Percentiles rank a stretch among this genome's conserved stretches.
Evolutionary conservation across 208 protist species (phyloP).

Genomic region (Leishmania arabica): DNA sequence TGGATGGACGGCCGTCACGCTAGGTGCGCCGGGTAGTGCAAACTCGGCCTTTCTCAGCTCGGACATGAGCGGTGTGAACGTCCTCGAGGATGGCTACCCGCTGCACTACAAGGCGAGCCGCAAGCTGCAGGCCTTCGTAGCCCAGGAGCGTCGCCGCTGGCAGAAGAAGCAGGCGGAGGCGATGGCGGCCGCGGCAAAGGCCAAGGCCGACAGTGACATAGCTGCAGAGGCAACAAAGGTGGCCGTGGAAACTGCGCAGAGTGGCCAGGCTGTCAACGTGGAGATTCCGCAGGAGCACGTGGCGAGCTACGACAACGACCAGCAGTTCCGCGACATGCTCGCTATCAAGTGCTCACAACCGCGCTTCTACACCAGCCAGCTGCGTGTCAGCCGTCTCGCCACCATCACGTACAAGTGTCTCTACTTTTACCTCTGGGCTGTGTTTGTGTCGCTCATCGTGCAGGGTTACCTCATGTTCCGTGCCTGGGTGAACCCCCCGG

Average conservation of each 20-base stretch:
- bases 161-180: slow-evolving; percentile 39
- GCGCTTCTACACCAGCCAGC: slow-evolving; percentile 69
- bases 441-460: slow-evolving; percentile 71
- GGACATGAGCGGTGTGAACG: slow-evolving; percentile 72
- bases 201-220: slow-evolving; percentile 4
- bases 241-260: slow-evolving; percentile 4
- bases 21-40: slow-evolving; percentile 55
- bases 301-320: slow-evolving; percentile 57
- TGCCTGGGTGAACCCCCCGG: slow-evolving; percentile 83
- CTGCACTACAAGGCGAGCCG: slow-evolving; percentile 82
- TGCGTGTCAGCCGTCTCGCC: slow-evolving; percentile 56
- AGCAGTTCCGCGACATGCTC: slow-evolving; percentile 81
- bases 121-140: slow-evolving; percentile 73
- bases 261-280: slow-evolving; percentile 10
- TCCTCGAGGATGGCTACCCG: slow-evolving; percentile 90
- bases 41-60: slow-evolving; percentile 51
- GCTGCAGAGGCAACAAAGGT: slow-evolving; percentile 15
- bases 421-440: slow-evolving; percentile 87
- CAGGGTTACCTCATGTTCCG: slow-evolving; percentile 87
- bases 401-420: slow-evolving; percentile 79
- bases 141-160: slow-evolving; percentile 60
- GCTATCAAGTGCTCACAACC: slow-evolving; percentile 83
- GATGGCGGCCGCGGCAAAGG: slow-evolving; percentile 26
- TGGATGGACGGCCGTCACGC: slow-evolving; percentile 85
- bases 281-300: slow-evolving; percentile 27